A percentile compares a stretch with the other conserved stretches of the same genome.
Evolutionary conservation across 2,329 filamentous ascomycete species (phyloP).

Genomic region (Fusarium stilboides): DNA sequence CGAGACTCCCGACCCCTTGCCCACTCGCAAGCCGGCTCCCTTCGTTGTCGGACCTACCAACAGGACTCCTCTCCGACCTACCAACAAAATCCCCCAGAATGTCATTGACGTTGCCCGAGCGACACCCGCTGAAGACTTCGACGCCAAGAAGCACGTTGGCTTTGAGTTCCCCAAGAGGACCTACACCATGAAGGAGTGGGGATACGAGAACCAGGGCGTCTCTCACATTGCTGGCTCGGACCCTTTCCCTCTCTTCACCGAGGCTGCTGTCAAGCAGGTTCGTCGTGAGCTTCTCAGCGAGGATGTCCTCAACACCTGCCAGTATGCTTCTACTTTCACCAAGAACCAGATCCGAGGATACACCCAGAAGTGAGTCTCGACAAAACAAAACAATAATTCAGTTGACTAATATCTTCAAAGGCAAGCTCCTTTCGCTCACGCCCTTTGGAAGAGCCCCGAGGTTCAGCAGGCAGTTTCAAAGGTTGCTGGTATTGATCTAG

Average conservation of each 20-base stretch:
- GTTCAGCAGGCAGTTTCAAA: constrained; percentile 64
- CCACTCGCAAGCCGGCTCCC: constrained; percentile 35
- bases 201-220: constrained; percentile 69
- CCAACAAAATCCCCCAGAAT: constrained; percentile 26
- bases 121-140: constrained; percentile 56
- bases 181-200: constrained; percentile 74
- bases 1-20: not conserved
- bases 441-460: constrained; percentile 60
- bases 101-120: constrained; percentile 23
- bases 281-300: constrained; percentile 73
- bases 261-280: constrained; percentile 74
- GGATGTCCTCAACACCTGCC: constrained; percentile 69
- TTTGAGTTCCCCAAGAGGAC: constrained; percentile 66
- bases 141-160: constrained; percentile 68
- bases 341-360: constrained; percentile 72
- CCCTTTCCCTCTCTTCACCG: constrained; percentile 74
- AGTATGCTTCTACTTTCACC: constrained; percentile 60
- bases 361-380: constrained; percentile 62
- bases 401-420: not conserved
- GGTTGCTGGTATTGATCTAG: constrained; percentile 69
- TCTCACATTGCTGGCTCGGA: constrained; percentile 76
- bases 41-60: constrained; percentile 52
- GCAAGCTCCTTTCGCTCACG: constrained; percentile 75
- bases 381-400: not conserved
- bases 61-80: constrained; percentile 49